A percentile compares a stretch with the other conserved stretches of the same genome.
These are phyloP conservation scores for Fusarium temperatum DNA, from an alignment of 2,329 filamentous ascomycete genomes.

Conservation along the genomic window DNA sequence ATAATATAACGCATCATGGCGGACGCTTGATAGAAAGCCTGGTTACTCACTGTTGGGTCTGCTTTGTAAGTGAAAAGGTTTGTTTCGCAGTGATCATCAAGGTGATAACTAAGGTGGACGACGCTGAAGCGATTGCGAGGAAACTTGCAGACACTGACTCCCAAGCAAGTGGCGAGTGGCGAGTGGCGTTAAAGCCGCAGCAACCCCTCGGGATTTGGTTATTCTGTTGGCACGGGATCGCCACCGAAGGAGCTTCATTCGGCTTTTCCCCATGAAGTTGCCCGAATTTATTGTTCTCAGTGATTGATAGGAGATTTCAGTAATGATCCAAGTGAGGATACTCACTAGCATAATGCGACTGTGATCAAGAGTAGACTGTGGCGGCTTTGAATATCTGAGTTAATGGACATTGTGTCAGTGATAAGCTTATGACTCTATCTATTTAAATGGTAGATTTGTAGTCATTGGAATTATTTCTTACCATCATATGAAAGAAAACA, in stretches of 20 bases:
- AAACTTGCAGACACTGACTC: neutral
- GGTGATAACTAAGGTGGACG: neutral
- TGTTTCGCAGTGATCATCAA: neutral
- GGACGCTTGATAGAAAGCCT: neutral
- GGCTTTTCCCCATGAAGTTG: neutral
- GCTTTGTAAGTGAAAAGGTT: neutral
- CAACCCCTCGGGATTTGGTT: neutral
- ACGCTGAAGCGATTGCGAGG: neutral
- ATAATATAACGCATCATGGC: too few species aligned
- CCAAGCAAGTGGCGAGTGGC: neutral
- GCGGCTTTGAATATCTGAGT: neutral
- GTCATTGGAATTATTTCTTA: neutral
- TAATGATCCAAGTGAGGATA: rapidly evolving
- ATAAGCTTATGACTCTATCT: neutral
- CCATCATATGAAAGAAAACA: neutral
- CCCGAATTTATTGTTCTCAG: neutral
- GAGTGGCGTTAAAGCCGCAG: neutral
- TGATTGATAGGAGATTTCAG: neutral
- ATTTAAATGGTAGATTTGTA: neutral
- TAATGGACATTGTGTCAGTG: neutral
- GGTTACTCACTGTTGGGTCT: neutral
- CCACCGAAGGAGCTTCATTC: neutral
- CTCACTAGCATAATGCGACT: neutral
- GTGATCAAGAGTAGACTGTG: neutral
- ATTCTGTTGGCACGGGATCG: neutral